Evolutionary conservation across 805 yeast genomes (phyloP), one percentile per base, ranked within the genome.

Genomic region (Tanozyma kutaoensis): DNA sequence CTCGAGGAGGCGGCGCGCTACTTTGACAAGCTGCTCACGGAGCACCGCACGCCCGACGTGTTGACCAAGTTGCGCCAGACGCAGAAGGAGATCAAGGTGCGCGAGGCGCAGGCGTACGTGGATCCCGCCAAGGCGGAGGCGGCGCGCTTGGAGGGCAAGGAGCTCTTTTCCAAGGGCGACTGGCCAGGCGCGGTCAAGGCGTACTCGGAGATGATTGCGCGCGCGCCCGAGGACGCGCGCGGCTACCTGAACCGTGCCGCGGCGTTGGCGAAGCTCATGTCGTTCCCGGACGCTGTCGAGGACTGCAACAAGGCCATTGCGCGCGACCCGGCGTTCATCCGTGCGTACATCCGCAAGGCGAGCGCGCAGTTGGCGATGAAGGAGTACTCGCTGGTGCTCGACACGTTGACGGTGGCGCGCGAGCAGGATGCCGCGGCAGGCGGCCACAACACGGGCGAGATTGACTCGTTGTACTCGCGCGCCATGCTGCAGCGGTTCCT

Each of bases 221-320:
- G 99, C 52, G 85, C 86, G n/a, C 99, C 99, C 31, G 73, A 73
- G 30, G 97, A 91, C 55, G 93, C 93, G 14, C 74, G 95, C 55
- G 97, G 96, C 31, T 91, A 85, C 55, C 85, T 94, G 20, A 91
- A 91, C 63, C 79, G 99, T 58, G 98, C 99, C 28, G 98, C 98
- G 22, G 95, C 95, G 2, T 69, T 79, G 49, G 76, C 94, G 25
- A 91, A 91, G 57, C 70, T 91, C 40, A 72, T 88, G 80, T 82
- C 95, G 9, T 91, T 88, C 79, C 96, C 96, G 12, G 97, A 88
- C 40, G 96, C 94, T 12, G 76, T 91, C 31, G 68, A 69, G 43
- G 99, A 91, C 58, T 85, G 96, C 63, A 81, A 88, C 46, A 52
- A 58, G 32, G 99, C 98, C 20, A 81, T 91, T 43, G 72, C 69